Evolutionary conservation across 106 monocot genomes (phyloP).

Genomic region (Dioscorea alata): DNA sequence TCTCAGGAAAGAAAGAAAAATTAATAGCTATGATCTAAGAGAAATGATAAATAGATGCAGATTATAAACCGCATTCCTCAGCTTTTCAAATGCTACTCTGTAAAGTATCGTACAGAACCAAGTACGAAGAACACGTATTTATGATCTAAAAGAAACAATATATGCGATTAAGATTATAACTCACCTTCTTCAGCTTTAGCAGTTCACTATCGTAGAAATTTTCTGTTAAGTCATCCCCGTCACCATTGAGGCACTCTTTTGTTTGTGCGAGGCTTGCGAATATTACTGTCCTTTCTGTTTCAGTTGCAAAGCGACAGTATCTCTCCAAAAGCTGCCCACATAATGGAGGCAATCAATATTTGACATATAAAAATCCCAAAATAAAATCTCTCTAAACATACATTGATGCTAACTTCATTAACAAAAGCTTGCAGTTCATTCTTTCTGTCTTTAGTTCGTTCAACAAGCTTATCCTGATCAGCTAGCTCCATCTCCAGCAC

Average conservation of each 20-base stretch:
- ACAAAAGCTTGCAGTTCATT: conserved; percentile 80
- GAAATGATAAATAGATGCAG: no score
- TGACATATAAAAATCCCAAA: no score
- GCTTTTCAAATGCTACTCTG: no score
- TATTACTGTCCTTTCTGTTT: conserved; percentile 72
- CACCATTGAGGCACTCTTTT: conserved; percentile 92
- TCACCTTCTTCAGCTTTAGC: conserved; percentile 28
- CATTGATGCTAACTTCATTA: conserved; percentile 85
- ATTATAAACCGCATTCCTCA: no score
- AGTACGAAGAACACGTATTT: no score
- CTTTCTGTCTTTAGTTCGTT: conserved; percentile 79
- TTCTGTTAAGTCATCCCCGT: conserved; percentile 86
- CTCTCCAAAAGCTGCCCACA: conserved; percentile 68
- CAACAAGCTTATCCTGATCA: conserved; percentile 70
- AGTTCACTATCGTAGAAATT: conserved; percentile 57
- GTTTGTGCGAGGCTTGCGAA: conserved; percentile 51
- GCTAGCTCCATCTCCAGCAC: conserved; percentile 50
- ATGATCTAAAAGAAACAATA: no score
- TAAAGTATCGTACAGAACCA: no score
- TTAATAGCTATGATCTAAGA: no score
- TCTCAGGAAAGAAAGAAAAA: no score
- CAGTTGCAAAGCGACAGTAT: conserved; percentile 73
- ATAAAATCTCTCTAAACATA: conserved; percentile 9
- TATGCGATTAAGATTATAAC: no score
- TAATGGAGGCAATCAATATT: background rate